These are phyloP conservation scores for Coemansia sp. DNA, from an alignment of 192 early-diverging fungal genomes.

Conservation along the genomic window DNA sequence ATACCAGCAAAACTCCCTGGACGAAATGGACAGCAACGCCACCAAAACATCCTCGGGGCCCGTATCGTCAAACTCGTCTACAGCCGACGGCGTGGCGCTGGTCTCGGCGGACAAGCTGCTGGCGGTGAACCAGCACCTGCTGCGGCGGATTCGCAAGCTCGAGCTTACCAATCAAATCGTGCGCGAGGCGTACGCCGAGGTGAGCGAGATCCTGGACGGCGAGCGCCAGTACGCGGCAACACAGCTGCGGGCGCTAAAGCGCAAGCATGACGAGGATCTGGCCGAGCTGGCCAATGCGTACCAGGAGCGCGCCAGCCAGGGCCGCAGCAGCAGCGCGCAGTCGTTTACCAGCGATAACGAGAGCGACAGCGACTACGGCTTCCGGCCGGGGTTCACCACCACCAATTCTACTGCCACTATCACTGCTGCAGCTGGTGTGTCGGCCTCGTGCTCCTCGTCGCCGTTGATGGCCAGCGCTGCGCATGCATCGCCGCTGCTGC, in stretches of 20 bases:
- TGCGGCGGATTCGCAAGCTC: slow-evolving; percentile 48
- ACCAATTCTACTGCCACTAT: too few species aligned
- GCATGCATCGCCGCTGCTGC: neutral
- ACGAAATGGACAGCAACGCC: slow-evolving; percentile 9
- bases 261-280: slow-evolving; percentile 44
- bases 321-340: slow-evolving; percentile 5
- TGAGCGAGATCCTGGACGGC: slow-evolving; percentile 40
- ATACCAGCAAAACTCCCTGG: neutral
- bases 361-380: slow-evolving; percentile 13
- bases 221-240: slow-evolving; percentile 42
- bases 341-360: slow-evolving; percentile 11
- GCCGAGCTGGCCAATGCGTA: slow-evolving; percentile 23
- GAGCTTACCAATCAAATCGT: slow-evolving; percentile 51
- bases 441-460: slow-evolving; percentile 17
- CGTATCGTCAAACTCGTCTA: neutral
- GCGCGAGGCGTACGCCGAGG: slow-evolving; percentile 44
- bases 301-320: slow-evolving; percentile 13
- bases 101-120: slow-evolving; percentile 9
- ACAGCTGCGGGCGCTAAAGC: slow-evolving; percentile 22
- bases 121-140: slow-evolving; percentile 24
- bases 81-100: slow-evolving; percentile 4
- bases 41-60: slow-evolving; percentile 8
- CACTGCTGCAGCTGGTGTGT: neutral
- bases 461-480: slow-evolving; percentile 6
- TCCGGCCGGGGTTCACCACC: slow-evolving; percentile 21